phyloP scores from a whole-genome alignment of 371 early-diverging fungal species.

The Mucor irregularis region DNA sequence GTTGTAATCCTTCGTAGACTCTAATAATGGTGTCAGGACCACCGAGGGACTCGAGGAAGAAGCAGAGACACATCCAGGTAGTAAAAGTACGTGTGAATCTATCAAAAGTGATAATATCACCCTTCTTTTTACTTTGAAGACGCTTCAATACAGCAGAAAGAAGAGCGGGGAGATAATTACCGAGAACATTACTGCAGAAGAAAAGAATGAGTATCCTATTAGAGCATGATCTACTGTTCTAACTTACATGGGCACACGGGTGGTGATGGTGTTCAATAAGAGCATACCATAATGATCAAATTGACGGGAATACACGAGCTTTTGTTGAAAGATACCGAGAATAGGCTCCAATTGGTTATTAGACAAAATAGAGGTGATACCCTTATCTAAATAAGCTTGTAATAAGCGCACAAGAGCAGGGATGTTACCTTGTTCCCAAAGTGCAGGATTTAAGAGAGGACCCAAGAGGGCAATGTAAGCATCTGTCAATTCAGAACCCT shows the following conservation, averaged over 20 bases:
- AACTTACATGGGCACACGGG: slow-evolving; percentile 69
- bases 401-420: slow-evolving; percentile 91
- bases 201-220: background rate
- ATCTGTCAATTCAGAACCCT: slow-evolving; percentile 64
- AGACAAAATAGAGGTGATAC: slow-evolving; percentile 62
- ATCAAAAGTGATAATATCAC: slow-evolving; percentile 35
- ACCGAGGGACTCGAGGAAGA: slow-evolving; percentile 62
- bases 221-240: background rate
- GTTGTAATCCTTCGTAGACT: slow-evolving; percentile 79
- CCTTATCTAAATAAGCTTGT: slow-evolving; percentile 80
- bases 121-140: slow-evolving; percentile 72
- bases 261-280: slow-evolving; percentile 72
- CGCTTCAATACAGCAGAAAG: slow-evolving; percentile 78
- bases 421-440: slow-evolving; percentile 94
- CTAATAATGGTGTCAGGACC: slow-evolving; percentile 69
- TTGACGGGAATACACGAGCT: slow-evolving; percentile 80
- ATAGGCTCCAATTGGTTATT: slow-evolving; percentile 76
- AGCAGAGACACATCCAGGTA: slow-evolving; percentile 72
- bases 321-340: slow-evolving; percentile 91
- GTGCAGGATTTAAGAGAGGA: slow-evolving; percentile 78
- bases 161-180: slow-evolving; percentile 75
- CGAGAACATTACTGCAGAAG: slow-evolving; percentile 47
- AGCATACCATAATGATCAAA: slow-evolving; percentile 88
- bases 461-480: slow-evolving; percentile 73
- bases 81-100: slow-evolving; percentile 77